phyloP scores from a whole-genome alignment of 164 flowering plant genomes.

The Tetracentron sinense region DNA sequence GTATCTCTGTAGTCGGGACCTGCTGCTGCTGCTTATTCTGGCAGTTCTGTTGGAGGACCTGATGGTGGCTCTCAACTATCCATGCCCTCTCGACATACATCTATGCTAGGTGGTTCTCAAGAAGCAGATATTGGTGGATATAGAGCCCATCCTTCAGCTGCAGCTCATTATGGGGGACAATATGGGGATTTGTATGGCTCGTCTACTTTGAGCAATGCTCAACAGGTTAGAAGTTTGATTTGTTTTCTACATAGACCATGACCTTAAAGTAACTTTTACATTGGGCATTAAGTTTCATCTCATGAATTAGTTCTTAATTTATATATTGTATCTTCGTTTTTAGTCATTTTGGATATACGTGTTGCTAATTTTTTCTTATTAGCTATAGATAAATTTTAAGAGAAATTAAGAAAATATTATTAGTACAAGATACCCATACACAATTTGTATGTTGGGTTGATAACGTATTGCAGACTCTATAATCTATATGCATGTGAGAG shows the following conservation, averaged over 20 bases:
- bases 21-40: constrained; percentile 46
- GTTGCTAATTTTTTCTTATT: background rate
- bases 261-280: background rate
- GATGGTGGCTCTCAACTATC: constrained; percentile 51
- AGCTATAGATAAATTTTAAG: too few relatives aligned
- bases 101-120: constrained; percentile 51
- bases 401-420: too few relatives aligned
- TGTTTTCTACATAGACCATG: background rate
- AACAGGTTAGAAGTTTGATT: constrained; percentile 48
- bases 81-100: constrained; percentile 46
- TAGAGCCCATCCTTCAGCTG: constrained; percentile 49
- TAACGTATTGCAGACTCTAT: too few relatives aligned
- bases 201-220: constrained; percentile 41
- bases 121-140: constrained; percentile 66
- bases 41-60: constrained; percentile 44
- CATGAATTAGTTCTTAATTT: background rate
- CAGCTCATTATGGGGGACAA: constrained; percentile 72
- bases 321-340: too few relatives aligned
- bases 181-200: constrained; percentile 71
- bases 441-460: too few relatives aligned
- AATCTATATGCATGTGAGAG: too few relatives aligned
- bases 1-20: constrained; percentile 43
- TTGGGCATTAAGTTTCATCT: background rate
- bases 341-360: background rate
- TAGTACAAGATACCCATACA: too few relatives aligned